Conservation (phyloP, 192 early-diverging fungal genomes). For the Rhizophagus clarus region DNA sequence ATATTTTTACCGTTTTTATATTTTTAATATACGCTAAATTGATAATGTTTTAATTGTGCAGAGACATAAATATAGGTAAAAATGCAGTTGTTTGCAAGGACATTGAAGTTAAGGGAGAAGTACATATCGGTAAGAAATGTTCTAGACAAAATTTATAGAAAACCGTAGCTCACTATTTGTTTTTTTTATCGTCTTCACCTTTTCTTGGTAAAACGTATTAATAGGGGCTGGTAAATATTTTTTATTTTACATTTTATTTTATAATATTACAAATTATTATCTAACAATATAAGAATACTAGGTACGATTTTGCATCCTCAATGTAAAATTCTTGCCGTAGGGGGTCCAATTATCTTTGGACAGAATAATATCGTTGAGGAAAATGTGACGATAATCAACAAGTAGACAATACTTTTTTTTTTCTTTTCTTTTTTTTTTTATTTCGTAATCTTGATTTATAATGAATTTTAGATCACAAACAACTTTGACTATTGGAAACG, state of each 20-base stretch:
- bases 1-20: not conserved
- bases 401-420: conserved; percentile 42
- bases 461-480: conserved; percentile 40
- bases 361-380: conserved; percentile 78
- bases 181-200: not conserved
- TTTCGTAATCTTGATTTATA: not conserved
- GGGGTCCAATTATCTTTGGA: conserved; percentile 71
- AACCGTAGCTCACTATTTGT: not conserved
- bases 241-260: not conserved
- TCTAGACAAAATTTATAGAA: not conserved
- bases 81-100: not conserved
- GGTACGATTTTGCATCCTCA: conserved; percentile 75
- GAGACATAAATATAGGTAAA: not conserved
- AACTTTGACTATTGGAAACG: conserved; percentile 66
- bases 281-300: conserved; percentile 19
- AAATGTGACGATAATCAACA: conserved; percentile 68
- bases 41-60: not conserved
- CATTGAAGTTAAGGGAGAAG: not conserved
- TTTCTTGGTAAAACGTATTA: not conserved
- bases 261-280: not conserved
- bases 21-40: too few species aligned
- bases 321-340: conserved; percentile 65
- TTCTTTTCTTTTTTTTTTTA: not conserved
- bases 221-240: not conserved
- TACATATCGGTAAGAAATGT: not conserved